Base-by-base conservation (phyloP, 2,329 filamentous ascomycete genomes). In the Hypoxylon sp. region DNA sequence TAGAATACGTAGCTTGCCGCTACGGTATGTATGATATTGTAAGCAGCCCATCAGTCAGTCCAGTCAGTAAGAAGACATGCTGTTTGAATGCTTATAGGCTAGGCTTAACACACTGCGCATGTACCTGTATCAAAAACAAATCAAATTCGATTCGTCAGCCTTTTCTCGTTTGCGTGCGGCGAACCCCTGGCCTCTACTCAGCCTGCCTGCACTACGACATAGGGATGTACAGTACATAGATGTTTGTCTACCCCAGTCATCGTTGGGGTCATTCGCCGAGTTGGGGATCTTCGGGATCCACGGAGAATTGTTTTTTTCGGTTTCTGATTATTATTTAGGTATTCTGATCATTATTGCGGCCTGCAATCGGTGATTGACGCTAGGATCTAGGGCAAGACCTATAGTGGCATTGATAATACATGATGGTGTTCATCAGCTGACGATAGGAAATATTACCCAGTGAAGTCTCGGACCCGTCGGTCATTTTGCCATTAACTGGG, bases 371-470 rank as follows among this genome's bases (percentile, higher is more conserved):
- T 53, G 63, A 63, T 63, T 59, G 46, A 24, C 50, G 26, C 65
- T 58, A 48, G 63, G 65, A 66, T 67, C 60, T 44, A 66, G 33
- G 63, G 42, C 50, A 65, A 46, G 66, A 46, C 55, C 17, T 65
- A 47, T 54, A 51, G 29, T 54, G 57, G n/a, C 56, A 47, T 63
- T 61, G 53, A 70, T 71, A 70, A 65, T 57, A 58, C 44, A 24
- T 66, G 56, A 59, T 67, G 69, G 63, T 67, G 67, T 70, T 67
- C 67, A 31, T 72, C 70, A 72, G 70, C 70, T 72, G 70, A 72
- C 64, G 67, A 66, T 64, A 51, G 53, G 51, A 56, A 54, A 59
- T 63, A 57, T 57, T 59, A 63, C 52, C 44, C 31, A 44, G 61
- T 47, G 46, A 60, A 53, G 59, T 39, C 57, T 67, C 67, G 70